Percentiles rank a stretch among this genome's conserved stretches.
Conservation (phyloP, 768 basidiomycete genomes). For the Lactarius pseudohatsudake region DNA sequence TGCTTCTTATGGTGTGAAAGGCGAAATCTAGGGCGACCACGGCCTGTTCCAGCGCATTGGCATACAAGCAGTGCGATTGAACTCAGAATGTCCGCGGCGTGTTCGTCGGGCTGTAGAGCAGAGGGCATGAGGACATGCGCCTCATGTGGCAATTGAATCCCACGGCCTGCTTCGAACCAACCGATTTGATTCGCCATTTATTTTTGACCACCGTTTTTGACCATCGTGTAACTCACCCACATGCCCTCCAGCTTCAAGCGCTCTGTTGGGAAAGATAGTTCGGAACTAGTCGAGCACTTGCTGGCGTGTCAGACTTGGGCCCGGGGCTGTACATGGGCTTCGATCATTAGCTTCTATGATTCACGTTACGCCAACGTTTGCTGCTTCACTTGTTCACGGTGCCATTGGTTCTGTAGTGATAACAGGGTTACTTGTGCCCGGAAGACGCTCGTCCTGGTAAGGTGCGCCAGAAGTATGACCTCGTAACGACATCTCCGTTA, state of each 20-base stretch:
- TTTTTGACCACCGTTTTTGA: too few relatives aligned
- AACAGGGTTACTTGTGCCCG: background rate
- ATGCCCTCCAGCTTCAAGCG: too few relatives aligned
- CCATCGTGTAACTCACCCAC: too few relatives aligned
- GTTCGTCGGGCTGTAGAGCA: background rate
- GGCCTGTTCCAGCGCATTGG: too few relatives aligned
- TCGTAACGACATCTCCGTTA: background rate
- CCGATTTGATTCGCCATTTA: too few relatives aligned
- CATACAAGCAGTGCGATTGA: too few relatives aligned
- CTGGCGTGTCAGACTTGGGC: background rate
- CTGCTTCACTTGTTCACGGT: background rate
- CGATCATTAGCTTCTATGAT: background rate
- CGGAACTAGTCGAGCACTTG: background rate
- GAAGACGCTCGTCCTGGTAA: background rate
- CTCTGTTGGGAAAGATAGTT: background rate
- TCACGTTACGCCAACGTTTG: background rate
- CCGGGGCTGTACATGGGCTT: background rate
- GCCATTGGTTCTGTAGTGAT: background rate
- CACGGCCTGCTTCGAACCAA: too few relatives aligned
- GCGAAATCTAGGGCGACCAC: too few relatives aligned
- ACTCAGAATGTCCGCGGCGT: background rate
- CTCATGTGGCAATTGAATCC: too few relatives aligned
- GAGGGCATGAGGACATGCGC: too few relatives aligned
- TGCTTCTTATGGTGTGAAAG: background rate
- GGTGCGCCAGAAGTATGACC: background rate